These are phyloP conservation scores for Graphilbum fragrans DNA, from an alignment of 2,329 filamentous ascomycete species.

Conservation along the genomic window DNA sequence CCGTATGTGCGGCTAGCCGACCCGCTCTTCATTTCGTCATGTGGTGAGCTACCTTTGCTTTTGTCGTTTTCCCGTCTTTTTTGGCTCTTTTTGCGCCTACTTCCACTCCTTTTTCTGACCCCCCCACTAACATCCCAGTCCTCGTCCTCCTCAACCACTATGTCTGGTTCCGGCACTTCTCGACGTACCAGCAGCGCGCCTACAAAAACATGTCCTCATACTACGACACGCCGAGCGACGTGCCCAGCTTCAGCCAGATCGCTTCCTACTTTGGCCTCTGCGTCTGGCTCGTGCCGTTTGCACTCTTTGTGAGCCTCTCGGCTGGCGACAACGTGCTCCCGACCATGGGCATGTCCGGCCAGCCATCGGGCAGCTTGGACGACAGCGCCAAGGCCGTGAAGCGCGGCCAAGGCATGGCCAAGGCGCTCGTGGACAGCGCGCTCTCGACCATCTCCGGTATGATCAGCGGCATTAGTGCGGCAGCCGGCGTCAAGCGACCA, in stretches of 20 bases:
- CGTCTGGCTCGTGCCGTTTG: slow-evolving; percentile 93
- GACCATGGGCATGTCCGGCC: slow-evolving; percentile 62
- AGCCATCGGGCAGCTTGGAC: slow-evolving; percentile 25
- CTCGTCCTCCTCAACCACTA: slow-evolving; percentile 87
- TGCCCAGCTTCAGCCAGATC: slow-evolving; percentile 86
- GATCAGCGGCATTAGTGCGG: slow-evolving; percentile 32
- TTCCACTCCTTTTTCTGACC: background rate
- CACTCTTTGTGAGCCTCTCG: slow-evolving; percentile 85
- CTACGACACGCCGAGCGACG: slow-evolving; percentile 46
- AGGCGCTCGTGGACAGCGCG: slow-evolving; percentile 49
- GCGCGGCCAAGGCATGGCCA: slow-evolving; percentile 50
- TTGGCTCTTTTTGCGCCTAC: background rate
- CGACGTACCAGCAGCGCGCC: slow-evolving; percentile 43
- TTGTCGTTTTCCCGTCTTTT: background rate
- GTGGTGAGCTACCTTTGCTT: slow-evolving; percentile 39
- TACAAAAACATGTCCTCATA: slow-evolving; percentile 46
- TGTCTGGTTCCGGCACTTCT: slow-evolving; percentile 93
- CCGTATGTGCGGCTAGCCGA: slow-evolving; percentile 76
- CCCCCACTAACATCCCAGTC: slow-evolving; percentile 45
- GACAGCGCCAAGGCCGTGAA: slow-evolving; percentile 31
- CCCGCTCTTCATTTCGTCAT: slow-evolving; percentile 75
- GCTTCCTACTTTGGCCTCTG: slow-evolving; percentile 93
- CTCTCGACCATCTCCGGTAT: slow-evolving; percentile 38
- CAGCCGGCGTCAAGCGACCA: slow-evolving; percentile 27
- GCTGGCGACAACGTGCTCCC: slow-evolving; percentile 92